Percentiles rank a stretch among this genome's conserved stretches.
phyloP scores from a whole-genome alignment of 192 early-diverging fungal species.

The Linnemannia schmuckeri region DNA sequence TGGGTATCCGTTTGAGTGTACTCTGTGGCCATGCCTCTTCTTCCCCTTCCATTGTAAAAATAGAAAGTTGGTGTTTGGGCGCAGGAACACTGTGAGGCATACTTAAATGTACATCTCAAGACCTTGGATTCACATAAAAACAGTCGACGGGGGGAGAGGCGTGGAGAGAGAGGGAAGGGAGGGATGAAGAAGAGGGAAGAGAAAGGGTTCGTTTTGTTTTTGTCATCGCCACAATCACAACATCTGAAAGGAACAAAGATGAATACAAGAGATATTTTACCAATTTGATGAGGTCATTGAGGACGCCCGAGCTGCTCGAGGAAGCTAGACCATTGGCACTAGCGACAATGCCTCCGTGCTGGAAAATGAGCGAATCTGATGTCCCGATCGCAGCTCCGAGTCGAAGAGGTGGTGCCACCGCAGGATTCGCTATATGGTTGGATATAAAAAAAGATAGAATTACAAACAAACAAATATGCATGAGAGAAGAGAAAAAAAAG shows the following conservation, averaged over 20 bases:
- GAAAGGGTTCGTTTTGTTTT: neutral
- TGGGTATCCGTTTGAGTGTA: neutral
- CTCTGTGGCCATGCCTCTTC: neutral
- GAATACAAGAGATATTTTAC: constrained; percentile 14
- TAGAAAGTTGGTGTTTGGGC: constrained; percentile 1
- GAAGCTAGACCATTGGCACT: constrained; percentile 26
- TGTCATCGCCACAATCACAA: neutral
- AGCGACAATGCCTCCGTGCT: constrained; percentile 38
- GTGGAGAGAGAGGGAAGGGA: neutral
- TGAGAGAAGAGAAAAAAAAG: neutral
- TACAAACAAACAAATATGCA: neutral
- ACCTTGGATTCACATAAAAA: neutral
- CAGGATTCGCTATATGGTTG: constrained; percentile 36
- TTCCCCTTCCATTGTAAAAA: neutral
- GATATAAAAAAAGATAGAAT: constrained; percentile 11
- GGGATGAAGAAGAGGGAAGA: neutral
- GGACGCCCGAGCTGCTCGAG: constrained; percentile 7
- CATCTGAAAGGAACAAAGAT: neutral
- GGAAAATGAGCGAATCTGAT: constrained; percentile 27
- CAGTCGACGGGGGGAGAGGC: neutral
- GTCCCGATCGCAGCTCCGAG: constrained; percentile 41
- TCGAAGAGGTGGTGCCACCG: constrained; percentile 37
- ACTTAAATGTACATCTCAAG: neutral
- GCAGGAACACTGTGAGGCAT: neutral
- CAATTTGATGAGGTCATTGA: constrained; percentile 51